Evolutionary conservation across 2,329 filamentous ascomycete species (phyloP), one percentile per base, ranked within the genome.

Genomic region (Curvularia spicifera): DNA sequence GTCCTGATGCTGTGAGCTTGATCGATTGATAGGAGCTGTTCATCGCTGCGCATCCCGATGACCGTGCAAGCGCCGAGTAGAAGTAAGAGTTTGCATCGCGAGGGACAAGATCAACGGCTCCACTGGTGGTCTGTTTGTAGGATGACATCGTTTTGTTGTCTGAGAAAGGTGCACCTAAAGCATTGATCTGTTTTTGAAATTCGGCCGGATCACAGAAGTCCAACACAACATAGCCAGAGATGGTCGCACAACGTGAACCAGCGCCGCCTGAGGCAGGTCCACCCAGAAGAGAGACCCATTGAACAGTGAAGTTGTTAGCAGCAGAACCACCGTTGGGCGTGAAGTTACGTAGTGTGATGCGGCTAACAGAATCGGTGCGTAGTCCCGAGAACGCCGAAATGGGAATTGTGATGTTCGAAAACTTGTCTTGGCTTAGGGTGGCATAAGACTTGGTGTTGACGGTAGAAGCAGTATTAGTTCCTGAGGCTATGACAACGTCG

Each of bases 261-360:
- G 45, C 15, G 18, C 31, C 31, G 6, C 53, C 47, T 0, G 40
- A 39, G 5, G 51, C 18, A 46, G 51, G 43, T 3, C 56, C 56
- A 4, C 56, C 56, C 8, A 55, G 15, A 24, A 58, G 56, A 4
- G 56, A 58, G 5, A 58, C 40, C 56, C 56, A 58, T 33, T 51
- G 26, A 40, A 58, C 13, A 0, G 56, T 58, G 26, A 58, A 58
- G 31, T 55, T 58, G 26, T 33, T 50, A 2, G 56, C 51, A 15
- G 56, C 18, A 9, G 56, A 58, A 29, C 56, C 46, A 5, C 56
- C 56, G 1, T 40, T 55, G 7, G 56, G 56, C 26, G 40, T 42
- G 8, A 58, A 58, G 51, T 58, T 58, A 5, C 56, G 51, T 42
- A 58, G 26, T 2, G 56, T 58, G 9, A 58, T 58, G 4, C 56